A percentile compares a stretch with the other conserved stretches of the same genome.
Evolutionary conservation across 352 stramenopile genomes (phyloP).

Genomic region (Globisporangium cederbergense): DNA sequence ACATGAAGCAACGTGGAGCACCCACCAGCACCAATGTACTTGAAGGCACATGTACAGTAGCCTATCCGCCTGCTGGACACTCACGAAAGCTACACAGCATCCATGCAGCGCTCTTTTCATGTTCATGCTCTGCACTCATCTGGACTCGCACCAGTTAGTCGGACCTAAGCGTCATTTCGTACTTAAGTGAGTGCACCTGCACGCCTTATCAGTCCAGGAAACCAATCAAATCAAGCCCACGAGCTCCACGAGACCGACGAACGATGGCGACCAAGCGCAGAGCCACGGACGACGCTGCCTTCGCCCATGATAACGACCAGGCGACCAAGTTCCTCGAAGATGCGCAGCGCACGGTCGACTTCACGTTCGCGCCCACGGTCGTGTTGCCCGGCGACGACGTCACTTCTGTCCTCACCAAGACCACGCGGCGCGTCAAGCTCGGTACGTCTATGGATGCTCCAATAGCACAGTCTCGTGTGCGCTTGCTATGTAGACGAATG

Average conservation of each 20-base stretch:
- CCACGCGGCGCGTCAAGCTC: conserved; percentile 61
- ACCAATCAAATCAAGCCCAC: conserved; percentile 13
- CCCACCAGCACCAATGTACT: background rate
- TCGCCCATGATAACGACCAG: conserved; percentile 14
- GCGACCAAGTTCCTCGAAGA: conserved; percentile 62
- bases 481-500: background rate
- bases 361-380: conserved; percentile 65
- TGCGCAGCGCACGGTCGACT: conserved; percentile 74
- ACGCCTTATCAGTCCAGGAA: conserved; percentile 11
- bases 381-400: conserved; percentile 81
- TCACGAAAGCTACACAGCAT: background rate
- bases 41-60: background rate
- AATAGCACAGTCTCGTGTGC: background rate
- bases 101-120: background rate
- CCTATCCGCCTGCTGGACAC: background rate
- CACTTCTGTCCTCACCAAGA: conserved; percentile 71
- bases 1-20: background rate
- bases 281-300: conserved; percentile 35
- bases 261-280: conserved; percentile 31
- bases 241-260: conserved; percentile 13
- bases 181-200: conserved; percentile 4
- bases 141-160: background rate
- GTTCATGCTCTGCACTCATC: background rate
- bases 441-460: conserved; percentile 24
- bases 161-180: background rate